Evolutionary conservation across 2,329 filamentous ascomycete species (phyloP).

Genomic region (Colletotrichum nymphaeae): DNA sequence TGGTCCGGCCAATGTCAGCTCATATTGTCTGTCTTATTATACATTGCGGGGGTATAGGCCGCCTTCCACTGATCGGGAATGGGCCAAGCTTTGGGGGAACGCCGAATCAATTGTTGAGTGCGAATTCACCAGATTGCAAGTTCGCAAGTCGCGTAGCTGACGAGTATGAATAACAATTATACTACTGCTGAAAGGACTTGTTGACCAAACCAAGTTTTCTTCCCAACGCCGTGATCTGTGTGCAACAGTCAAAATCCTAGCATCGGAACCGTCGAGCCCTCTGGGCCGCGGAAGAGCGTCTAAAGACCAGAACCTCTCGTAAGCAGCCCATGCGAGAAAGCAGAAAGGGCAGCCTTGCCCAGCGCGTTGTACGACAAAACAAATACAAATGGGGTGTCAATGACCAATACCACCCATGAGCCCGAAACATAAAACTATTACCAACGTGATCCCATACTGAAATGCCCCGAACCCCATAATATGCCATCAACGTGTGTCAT

Average conservation of each 20-base stretch:
- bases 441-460: conserved; percentile 5
- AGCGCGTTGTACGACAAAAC: conserved; percentile 5
- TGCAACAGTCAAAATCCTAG: background rate
- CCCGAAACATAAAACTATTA: conserved; percentile 25
- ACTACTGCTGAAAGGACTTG: background rate
- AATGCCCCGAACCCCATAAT: conserved; percentile 28
- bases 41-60: background rate
- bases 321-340: background rate
- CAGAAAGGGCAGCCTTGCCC: background rate
- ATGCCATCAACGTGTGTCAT: conserved; percentile 35
- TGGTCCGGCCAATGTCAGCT: background rate
- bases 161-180: background rate
- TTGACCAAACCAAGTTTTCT: background rate
- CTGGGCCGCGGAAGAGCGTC: background rate
- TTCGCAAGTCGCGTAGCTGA: background rate
- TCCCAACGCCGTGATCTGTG: conserved; percentile 5
- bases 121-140: background rate
- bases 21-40: background rate
- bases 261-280: background rate
- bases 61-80: background rate
- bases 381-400: conserved; percentile 20
- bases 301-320: background rate
- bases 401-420: conserved; percentile 27
- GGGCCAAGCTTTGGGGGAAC: background rate
- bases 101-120: background rate